Evolutionary conservation across 2,329 filamentous ascomycete genomes (phyloP).

Genomic region (Hypoxylon sp.): DNA sequence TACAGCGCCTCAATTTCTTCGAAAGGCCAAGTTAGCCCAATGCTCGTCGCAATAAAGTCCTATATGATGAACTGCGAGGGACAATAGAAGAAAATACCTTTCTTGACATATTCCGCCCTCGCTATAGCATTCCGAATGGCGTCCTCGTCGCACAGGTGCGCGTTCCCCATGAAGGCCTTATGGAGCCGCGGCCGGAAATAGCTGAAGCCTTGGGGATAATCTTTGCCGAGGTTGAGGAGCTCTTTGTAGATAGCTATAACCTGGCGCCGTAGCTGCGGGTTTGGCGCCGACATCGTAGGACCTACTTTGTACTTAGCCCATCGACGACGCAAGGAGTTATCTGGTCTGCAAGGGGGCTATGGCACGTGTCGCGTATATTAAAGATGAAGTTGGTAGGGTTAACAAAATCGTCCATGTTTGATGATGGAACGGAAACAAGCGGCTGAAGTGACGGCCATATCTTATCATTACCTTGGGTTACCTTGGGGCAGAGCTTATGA

Average conservation of each 20-base stretch:
- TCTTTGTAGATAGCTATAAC: constrained; percentile 96
- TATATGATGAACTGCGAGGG: background rate
- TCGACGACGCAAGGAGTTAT: background rate
- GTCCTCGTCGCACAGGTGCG: constrained; percentile 77
- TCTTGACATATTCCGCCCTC: constrained; percentile 89
- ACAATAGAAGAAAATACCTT: constrained; percentile 68
- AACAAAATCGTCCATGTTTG: background rate
- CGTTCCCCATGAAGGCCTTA: constrained; percentile 85
- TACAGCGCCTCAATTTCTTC: constrained; percentile 93
- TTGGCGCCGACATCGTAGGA: constrained; percentile 57
- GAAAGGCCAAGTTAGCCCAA: constrained; percentile 11
- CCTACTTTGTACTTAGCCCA: constrained; percentile 1
- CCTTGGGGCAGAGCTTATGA: background rate
- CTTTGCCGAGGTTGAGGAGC: constrained; percentile 84
- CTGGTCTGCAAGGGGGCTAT: background rate
- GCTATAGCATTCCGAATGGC: constrained; percentile 83
- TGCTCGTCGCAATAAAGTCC: background rate
- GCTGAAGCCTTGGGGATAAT: constrained; percentile 85
- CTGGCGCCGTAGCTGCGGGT: constrained; percentile 76
- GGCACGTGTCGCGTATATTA: background rate
- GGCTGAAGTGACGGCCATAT: constrained; percentile 44
- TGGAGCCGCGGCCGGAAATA: constrained; percentile 89
- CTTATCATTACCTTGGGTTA: constrained; percentile 16
- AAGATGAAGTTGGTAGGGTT: background rate
- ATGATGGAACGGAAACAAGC: background rate